Base-by-base conservation (phyloP, 495 filamentous ascomycete species). In the Aspergillus nidulans region DNA sequence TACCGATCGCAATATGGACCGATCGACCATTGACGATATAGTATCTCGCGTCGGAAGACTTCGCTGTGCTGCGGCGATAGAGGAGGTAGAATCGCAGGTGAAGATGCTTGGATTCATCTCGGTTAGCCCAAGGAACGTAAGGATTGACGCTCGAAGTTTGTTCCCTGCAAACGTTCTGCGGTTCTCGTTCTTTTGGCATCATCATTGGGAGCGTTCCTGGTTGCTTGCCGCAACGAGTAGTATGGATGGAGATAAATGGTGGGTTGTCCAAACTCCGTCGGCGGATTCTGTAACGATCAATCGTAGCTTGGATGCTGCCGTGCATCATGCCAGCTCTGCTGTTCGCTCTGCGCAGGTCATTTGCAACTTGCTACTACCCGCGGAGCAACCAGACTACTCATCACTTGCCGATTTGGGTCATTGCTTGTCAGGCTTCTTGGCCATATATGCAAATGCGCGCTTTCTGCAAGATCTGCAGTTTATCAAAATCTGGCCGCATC, bases 171-270 rank as follows among this genome's bases (percentile, higher is more conserved):
- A 82, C 48, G 74, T 77, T 10, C 68, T 81, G 52, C 78, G 83
- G 18, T 73, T 81, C 28, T 67, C 81, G 8, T 91, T 88, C 75
- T 80, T 92, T 57, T 77, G 74, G 52, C 82, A 83, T 55, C 66
- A 61, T 30, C 70, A 77, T 8, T 92, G 88, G 85, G 69, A 73
- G 15, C 69, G 77, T 25, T 75, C 81, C 52, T 94, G 89, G 88
- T 77, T 84, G 56, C 69, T 89, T 42, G 80, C 84, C 41, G 78
- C 87, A 41, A 86, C 78, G 47, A 78, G 87, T 61, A 86, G 85
- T 66, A 77, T 88, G 68, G 80, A 80, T 59, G 88, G 89, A 36
- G 88, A 94, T 67, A 74, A 71, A 25, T 94, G 88, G 85, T 92
- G 85, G 81, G 69, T 91, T 52, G 67, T 87, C 30, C 83, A 87